Evolutionary conservation across 2,329 filamentous ascomycete species (phyloP), one percentile per base, ranked within the genome.

Genomic region (Colletotrichum tanaceti): DNA sequence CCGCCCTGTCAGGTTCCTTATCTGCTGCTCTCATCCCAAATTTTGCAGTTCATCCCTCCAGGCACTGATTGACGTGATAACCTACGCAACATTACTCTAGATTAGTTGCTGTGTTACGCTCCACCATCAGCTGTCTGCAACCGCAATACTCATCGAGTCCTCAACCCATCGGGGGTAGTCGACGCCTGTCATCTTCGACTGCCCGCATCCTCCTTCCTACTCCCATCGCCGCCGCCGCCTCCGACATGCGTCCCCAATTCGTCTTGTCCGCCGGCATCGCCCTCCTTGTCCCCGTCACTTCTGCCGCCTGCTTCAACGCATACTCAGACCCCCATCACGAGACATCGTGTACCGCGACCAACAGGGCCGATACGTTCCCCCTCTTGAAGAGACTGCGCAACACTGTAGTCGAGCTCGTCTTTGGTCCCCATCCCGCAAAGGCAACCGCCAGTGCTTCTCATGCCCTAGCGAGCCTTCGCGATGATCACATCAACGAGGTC

Each of bases 401-500:
- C 71, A 79, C 79, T 39, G 80, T 80, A 50, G 79, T 87, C 44
- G 84, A 86, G 71, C 77, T 84, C 35, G 73, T 87, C 50, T 87
- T 87, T 66, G 84, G 85, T 14, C 77, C 78, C 7, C 80, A 81
- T 72, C 78, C 79, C 2, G 76, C 74, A 39, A 78, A 78, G 60
- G 69, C 73, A 49, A 77, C 74, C 54, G 73, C 68, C 65, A 63
- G 73, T 62, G 71, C 68, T 75, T 72, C 74, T 68, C 77, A 72
- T 35, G 71, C 82, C 35, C 77, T 81, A 35, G 80, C 76, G 35
- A 81, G 81, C 71, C 97, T 82, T 35, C 77, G 81, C 24, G 81
- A 76, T 32, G 81, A 82, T 71, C 97, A 97, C 77, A 88, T 89
- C 70, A 88, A 91, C 71, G 90, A 98, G 78, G 85, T 97, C n/a